Evolutionary conservation across 1,284 basidiomycete species (phyloP), one percentile per base, ranked within the genome.

Genomic region (Tilletia indica): DNA sequence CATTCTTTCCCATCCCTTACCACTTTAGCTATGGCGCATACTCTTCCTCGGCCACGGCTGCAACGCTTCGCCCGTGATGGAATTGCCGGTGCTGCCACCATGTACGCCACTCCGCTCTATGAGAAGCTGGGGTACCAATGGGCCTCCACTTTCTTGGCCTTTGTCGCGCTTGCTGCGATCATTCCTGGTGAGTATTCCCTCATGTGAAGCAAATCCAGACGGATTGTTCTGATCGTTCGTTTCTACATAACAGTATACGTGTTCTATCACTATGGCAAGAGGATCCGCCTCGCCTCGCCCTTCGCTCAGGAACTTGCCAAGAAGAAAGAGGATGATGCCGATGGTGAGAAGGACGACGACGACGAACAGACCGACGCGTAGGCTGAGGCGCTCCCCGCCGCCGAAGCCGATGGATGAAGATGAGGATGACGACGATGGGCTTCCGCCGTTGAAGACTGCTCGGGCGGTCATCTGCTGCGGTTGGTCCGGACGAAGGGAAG

Each of bases 61-160:
- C 16, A 85, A 85, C 67, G 84, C 78, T 76, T 82, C 16, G 77
- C 81, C 0, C 70, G 83, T 63, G 82, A 84, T 63, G 77, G 86
- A 74, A 76, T 87, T 1, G 86, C 86, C 3, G 86, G 86, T 77
- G 76, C 86, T 45, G 82, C 85, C 5, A 84, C 85, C 45, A 81
- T 86, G 81, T 86, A 84, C 71, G 80, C 85, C 1, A 82, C 81
- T 0, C 85, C 86, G 1, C 80, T 87, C 68, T 86, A 81, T 71
- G 54, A 76, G 25, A 76, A 85, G 21, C 75, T 85, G 11, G 77
- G 80, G 2, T 68, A 72, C n/a, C 85, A 85, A 71, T 86, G 84
- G 82, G 85, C 85, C 0, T 77, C 79, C 4, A 86, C 86, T 0
- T 79, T 87, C 39, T 77, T 87, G 2, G 84, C 79, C 38, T 82